Evolutionary conservation across 2,329 filamentous ascomycete genomes (phyloP).

Genomic region (Penicillium sp.): DNA sequence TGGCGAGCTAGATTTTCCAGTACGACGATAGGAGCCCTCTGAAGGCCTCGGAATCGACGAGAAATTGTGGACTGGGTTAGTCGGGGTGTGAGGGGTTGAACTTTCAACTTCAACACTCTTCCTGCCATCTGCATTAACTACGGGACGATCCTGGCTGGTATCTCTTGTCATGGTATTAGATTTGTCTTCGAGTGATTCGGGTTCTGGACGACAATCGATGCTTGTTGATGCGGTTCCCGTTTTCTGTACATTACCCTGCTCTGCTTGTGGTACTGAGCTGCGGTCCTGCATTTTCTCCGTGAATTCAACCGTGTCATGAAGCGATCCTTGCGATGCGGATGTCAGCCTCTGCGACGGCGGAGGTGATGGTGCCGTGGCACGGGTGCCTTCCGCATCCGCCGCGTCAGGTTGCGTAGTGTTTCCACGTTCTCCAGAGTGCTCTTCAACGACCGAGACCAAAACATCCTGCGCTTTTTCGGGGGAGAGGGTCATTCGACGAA

Average conservation of each 20-base stretch:
- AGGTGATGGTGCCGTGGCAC: slow-evolving; percentile 27
- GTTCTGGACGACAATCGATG: slow-evolving; percentile 11
- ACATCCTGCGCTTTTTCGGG: slow-evolving; percentile 68
- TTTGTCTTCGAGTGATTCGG: slow-evolving; percentile 15
- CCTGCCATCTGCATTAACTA: slow-evolving; percentile 16
- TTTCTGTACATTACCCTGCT: slow-evolving; percentile 30
- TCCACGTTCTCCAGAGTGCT: slow-evolving; percentile 56
- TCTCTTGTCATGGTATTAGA: slow-evolving; percentile 16
- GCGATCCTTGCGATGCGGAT: slow-evolving; percentile 29
- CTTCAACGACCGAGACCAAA: slow-evolving; percentile 68
- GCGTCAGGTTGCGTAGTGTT: slow-evolving; percentile 16
- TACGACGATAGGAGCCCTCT: slow-evolving; percentile 43
- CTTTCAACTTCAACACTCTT: slow-evolving; percentile 23
- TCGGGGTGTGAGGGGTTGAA: slow-evolving; percentile 19
- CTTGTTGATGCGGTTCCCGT: slow-evolving; percentile 19
- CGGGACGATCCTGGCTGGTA: slow-evolving; percentile 21
- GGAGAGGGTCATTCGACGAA: slow-evolving; percentile 55
- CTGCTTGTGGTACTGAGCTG: slow-evolving; percentile 58
- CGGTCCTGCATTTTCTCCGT: slow-evolving; percentile 64
- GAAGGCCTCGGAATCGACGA: slow-evolving; percentile 48
- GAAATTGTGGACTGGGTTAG: slow-evolving; percentile 33
- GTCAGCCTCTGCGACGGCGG: slow-evolving; percentile 26
- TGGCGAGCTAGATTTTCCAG: slow-evolving; percentile 48
- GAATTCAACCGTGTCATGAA: slow-evolving; percentile 36
- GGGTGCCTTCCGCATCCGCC: slow-evolving; percentile 26